Evolutionary conservation across 306 rosid genomes (phyloP), one percentile per base, ranked within the genome.

Genomic region (Prunus padus): DNA sequence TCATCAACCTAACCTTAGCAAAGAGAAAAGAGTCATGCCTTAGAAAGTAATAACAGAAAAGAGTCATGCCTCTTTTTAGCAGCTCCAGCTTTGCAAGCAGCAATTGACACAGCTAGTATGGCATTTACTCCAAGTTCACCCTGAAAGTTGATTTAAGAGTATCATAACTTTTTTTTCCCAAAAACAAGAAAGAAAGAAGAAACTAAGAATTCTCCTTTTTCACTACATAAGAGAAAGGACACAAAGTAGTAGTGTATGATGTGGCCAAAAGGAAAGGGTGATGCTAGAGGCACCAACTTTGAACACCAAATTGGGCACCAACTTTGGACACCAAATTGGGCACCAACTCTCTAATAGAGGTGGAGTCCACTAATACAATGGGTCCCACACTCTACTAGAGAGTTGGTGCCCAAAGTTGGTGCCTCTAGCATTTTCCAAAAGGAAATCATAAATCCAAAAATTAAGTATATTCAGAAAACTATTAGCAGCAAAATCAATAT

Each of bases 51-150:
- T 25, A 69, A 79, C 16, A 42, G 69, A 76, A n/a, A 84, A 74
- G 37, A 33, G 16, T 15, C 88, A 46, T 86, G 71, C 97, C 87
- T 93, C 98, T 73, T 93, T 93, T 86, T 90, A n/a, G 98, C 93
- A 74, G 98, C 98, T 19, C 97, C 98, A 69, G 98, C 98, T 89
- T 80, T 89, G 83, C 95, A 89, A 52, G 90, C 98, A 82, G 98
- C 98, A 76, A 90, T 85, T 65, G 98, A 93, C 83, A 93, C 98
- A 73, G 98, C 98, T 54, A 93, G 80, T 66, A 93, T 93, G n/a
- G n/a, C n/a, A n/a, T n/a, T n/a, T n/a, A n/a, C n/a, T n/a, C n/a
- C n/a, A n/a, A n/a, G n/a, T n/a, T 93, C 97, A 47, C 89, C 82
- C 97, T 92, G 85, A 81, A 84, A 76, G 31, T 51, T 62, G 33